Evolutionary conservation across 768 basidiomycete species (phyloP).

Genomic region (Cystobasidium onofrii): DNA sequence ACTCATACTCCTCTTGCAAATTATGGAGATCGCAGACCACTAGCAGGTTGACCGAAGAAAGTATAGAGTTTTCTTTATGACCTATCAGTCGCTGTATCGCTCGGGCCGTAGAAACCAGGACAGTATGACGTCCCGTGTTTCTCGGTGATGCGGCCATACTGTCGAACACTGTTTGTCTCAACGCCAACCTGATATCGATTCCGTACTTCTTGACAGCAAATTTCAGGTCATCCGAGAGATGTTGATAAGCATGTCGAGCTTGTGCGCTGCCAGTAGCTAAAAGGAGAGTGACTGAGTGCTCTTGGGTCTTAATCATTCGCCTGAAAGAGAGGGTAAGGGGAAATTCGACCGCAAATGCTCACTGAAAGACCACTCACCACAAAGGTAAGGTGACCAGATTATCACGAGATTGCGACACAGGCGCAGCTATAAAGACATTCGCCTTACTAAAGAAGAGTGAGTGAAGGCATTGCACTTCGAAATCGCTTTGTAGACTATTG

Average conservation of each 20-base stretch:
- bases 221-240: conserved; percentile 13
- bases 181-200: background rate
- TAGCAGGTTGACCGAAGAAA: conserved; percentile 56
- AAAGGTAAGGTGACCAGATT: background rate
- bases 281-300: conserved; percentile 3
- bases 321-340: background rate
- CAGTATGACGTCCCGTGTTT: background rate
- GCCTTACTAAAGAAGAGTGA: conserved; percentile 46
- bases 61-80: conserved; percentile 23
- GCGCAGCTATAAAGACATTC: conserved; percentile 16
- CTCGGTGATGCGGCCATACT: background rate
- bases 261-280: background rate
- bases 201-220: background rate
- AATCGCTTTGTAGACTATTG: conserved; percentile 61
- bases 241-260: background rate
- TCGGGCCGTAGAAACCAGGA: conserved; percentile 41
- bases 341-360: background rate
- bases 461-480: conserved; percentile 89
- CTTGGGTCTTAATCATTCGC: background rate
- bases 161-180: background rate
- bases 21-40: conserved; percentile 79
- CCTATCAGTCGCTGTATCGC: conserved; percentile 39
- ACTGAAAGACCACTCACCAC: conserved; percentile 3
- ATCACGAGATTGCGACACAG: background rate
- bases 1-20: conserved; percentile 70